Conservation (phyloP, 148 eudicot species). For the Camellia japonica region DNA sequence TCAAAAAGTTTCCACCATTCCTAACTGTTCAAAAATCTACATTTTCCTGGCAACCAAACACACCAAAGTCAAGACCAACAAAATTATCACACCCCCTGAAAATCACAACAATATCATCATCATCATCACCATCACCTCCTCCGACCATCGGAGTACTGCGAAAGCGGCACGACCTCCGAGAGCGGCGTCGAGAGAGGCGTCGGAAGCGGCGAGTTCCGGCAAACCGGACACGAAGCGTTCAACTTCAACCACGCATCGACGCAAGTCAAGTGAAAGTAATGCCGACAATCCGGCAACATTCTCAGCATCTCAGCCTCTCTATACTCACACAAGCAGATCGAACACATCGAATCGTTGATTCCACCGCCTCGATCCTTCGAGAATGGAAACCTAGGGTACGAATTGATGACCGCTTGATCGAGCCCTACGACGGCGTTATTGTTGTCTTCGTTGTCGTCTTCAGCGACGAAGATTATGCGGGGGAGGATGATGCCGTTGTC, state of each 20-base stretch:
- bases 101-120: not conserved
- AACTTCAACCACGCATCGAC: constrained; percentile 85
- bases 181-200: constrained; percentile 89
- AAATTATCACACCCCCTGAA: constrained; percentile 1
- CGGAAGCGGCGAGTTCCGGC: constrained; percentile 87
- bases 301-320: constrained; percentile 75
- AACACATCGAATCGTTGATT: constrained; percentile 37
- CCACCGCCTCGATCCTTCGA: constrained; percentile 17
- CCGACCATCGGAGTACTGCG: constrained; percentile 74
- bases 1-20: not conserved
- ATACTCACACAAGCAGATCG: constrained; percentile 85
- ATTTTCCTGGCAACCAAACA: constrained; percentile 17
- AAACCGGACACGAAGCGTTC: constrained; percentile 81
- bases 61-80: not conserved
- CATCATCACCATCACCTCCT: constrained; percentile 43
- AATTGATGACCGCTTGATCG: constrained; percentile 58
- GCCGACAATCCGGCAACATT: constrained; percentile 88
- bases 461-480: constrained; percentile 71
- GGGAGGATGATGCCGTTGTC: constrained; percentile 51
- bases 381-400: constrained; percentile 73
- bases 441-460: constrained; percentile 50
- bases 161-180: constrained; percentile 80
- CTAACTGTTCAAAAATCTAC: not conserved
- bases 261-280: constrained; percentile 63
- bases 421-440: constrained; percentile 61